Base-by-base conservation (phyloP, 1,139 yeast genomes). In the Blastobotrys petasosporus region DNA sequence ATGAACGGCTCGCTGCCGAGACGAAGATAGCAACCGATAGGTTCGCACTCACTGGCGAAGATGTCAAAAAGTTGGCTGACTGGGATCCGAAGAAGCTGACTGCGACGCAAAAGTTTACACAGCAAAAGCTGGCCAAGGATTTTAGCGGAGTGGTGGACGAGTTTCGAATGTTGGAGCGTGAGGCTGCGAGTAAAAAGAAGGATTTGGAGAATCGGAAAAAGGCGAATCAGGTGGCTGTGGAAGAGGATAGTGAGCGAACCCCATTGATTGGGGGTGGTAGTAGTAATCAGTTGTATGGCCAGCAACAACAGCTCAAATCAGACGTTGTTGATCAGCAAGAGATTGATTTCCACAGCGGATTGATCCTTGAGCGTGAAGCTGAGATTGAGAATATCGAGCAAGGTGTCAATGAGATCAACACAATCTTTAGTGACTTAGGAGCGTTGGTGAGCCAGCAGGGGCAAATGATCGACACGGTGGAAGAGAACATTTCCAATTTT, bases 391-490 rank as follows among this genome's bases (percentile, higher is more conserved):
- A 77, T 51, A 84, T 88, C 6, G 79, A 84, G 37, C 77, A 79
- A 43, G 94, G 95, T 0, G 85, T 88, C 6, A 74, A 74, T 50
- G 96, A 88, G 56, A 87, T 88, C 41, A 87, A 88, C 60, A 74
- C 88, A 6, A 87, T 88, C 1, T 88, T 87, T 63, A 80, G 81
- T 54, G 95, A 87, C 56, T 66, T 88, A 51, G 88, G 88, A 12
- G 75, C 79, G 36, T 66, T 88, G 55, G 94, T 88, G 1, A 73
- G 75, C 45, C 92, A 85, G 60, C 97, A 88, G 61, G 95, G 95
- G 4, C 81, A 77, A 34, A 90, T 85, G 54, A 74, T 88, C 25
- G 95, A 86, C 60, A 77, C 87, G 0, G 79, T 88, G 13, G 96
- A 87, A 58, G 87, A 83, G 50, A 87, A 87, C 62, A 72, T 88